These are phyloP conservation scores for Clarireedia monteithiana DNA, from an alignment of 2,329 filamentous ascomycete species.

Conservation along the genomic window DNA sequence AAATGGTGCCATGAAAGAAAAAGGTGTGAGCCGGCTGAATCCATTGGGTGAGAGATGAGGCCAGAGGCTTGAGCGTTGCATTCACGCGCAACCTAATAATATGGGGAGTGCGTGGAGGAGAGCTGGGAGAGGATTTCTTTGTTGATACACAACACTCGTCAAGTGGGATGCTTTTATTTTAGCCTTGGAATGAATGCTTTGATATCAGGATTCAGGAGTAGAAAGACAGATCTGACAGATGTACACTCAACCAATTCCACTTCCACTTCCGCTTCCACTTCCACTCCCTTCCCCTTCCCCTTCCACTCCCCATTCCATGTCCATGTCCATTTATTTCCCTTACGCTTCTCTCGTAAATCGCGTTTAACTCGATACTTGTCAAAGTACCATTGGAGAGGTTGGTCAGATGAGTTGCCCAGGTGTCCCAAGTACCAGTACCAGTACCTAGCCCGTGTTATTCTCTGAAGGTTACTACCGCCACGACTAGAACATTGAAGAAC, in stretches of 20 bases:
- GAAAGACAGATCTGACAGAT: too few relatives aligned
- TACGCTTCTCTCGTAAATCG: not conserved
- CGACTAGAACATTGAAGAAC: not conserved
- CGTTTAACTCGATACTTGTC: not conserved
- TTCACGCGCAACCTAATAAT: not conserved
- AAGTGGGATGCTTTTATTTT: too few relatives aligned
- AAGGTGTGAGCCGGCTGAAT: not conserved
- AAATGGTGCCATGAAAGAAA: not conserved
- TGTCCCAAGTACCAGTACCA: not conserved
- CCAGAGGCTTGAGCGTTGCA: not conserved
- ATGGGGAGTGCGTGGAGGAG: not conserved
- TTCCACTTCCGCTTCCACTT: too few relatives aligned
- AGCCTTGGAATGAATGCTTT: too few relatives aligned
- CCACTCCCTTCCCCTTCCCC: too few relatives aligned
- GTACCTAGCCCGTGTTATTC: not conserved
- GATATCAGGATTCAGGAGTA: too few relatives aligned
- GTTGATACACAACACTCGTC: not conserved
- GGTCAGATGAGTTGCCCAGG: not conserved
- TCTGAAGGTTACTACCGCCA: not conserved
- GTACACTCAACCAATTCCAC: too few relatives aligned
- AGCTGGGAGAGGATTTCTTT: not conserved
- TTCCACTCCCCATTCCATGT: too few relatives aligned
- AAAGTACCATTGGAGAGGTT: not conserved
- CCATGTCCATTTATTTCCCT: too few relatives aligned
- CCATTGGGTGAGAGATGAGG: not conserved